Evolutionary conservation across 345 rosid species (phyloP).

Genomic region (Litchi chinensis): DNA sequence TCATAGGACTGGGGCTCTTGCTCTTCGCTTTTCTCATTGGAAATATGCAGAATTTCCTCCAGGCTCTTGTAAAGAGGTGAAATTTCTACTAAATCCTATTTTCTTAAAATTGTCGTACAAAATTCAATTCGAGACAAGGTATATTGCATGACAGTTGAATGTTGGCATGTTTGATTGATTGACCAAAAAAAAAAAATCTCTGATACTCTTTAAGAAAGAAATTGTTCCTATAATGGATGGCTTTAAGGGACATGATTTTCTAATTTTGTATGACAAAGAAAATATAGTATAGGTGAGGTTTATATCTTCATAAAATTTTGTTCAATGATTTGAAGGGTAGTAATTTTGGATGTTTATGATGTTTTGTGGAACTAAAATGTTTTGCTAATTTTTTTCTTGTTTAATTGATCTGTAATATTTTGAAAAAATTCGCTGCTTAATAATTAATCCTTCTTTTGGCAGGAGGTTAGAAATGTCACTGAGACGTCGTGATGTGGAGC

Average conservation of each 20-base stretch:
- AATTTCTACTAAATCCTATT: neutral
- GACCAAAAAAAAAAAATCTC: no score
- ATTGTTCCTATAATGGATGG: neutral
- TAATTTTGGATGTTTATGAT: neutral
- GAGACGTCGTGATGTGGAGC: conserved; percentile 90
- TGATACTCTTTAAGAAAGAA: no score
- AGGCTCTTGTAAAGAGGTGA: conserved; percentile 80
- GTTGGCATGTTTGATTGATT: no score
- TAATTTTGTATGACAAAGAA: neutral
- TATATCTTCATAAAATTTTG: neutral
- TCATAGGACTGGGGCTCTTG: conserved; percentile 82
- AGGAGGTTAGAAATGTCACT: conserved; percentile 86
- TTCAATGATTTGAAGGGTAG: neutral
- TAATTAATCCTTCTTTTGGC: conserved; percentile 17
- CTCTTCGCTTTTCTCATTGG: conserved; percentile 94
- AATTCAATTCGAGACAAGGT: neutral
- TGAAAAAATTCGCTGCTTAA: neutral
- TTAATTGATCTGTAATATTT: neutral
- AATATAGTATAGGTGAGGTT: neutral
- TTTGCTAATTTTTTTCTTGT: neutral
- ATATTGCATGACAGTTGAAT: no score
- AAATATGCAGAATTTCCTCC: conserved; percentile 95
- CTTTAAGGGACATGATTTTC: neutral
- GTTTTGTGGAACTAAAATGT: neutral
- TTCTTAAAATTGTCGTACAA: neutral